phyloP scores from a whole-genome alignment of 495 filamentous ascomycete genomes.

The Penicillium coffeae region DNA sequence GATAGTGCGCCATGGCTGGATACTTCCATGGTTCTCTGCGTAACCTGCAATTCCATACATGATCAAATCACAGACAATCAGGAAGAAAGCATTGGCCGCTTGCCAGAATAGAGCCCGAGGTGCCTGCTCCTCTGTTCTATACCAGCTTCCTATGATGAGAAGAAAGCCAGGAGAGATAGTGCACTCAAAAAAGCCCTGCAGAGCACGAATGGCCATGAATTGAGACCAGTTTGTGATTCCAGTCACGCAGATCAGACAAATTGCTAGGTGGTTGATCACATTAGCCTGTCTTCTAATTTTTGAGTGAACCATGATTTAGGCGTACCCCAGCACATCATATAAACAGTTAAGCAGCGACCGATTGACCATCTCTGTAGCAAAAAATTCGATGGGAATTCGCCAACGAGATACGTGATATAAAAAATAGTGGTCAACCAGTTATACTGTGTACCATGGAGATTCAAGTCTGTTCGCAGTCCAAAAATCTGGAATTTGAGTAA shows the following conservation, averaged over 20 bases:
- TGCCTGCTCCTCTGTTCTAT: not conserved
- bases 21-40: not conserved
- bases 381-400: not conserved
- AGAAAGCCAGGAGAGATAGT: not conserved
- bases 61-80: not conserved
- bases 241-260: not conserved
- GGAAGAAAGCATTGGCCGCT: not conserved
- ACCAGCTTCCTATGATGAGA: not conserved
- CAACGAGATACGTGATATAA: not conserved
- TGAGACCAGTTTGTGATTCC: not conserved
- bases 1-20: not conserved
- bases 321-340: not conserved
- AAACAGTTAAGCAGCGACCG: not conserved
- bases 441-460: not conserved
- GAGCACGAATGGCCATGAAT: not conserved
- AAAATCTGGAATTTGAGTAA: not conserved
- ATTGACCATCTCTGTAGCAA: not conserved
- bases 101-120: not conserved
- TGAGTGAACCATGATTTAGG: not conserved
- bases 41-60: not conserved
- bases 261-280: not conserved
- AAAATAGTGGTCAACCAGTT: not conserved
- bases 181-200: not conserved
- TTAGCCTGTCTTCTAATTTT: too few species aligned
- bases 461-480: not conserved